Evolutionary conservation across 176 grass and related monocot genomes (phyloP), one percentile per base, ranked within the genome.

Genomic region (sorghum (Sorghum bicolor)): DNA sequence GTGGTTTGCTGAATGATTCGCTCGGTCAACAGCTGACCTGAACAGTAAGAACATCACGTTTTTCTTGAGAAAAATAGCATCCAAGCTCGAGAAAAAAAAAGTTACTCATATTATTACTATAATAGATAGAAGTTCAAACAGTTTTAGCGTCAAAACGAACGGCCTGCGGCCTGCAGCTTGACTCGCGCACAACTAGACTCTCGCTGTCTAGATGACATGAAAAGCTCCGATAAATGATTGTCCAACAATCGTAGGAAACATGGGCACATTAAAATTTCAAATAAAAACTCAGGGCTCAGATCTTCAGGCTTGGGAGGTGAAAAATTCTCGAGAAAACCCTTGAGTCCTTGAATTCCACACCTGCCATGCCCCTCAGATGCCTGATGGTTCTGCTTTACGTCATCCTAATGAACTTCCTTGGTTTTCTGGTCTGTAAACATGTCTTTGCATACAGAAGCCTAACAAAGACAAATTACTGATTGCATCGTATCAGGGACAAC

Each of bases 381-480:
- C 63, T 65, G 30, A 52, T 64, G 73, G 55, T 67, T 78, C 25
- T 8, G 48, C 38, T 40, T 71, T 43, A 45, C 5, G 5, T n/a
- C 45, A 28, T 86, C 55, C 78, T 82, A 71, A 72, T 5, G 32
- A 24, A 72, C 10, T n/a, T 20, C 17, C 29, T 72, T 45, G 22
- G 53, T 76, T 75, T 85, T 81, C 17, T 39, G 22, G 40, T 30
- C 16, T 48, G 14, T 80, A 62, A 84, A 68, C n/a, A 45, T 40
- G 30, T 8, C 20, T 60, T 55, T 58, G 78, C 34, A 66, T 44
- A 43, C 33, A 73, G 66, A 38, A 73, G 36, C 37, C 33, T 71
- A 20, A 66, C 22, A 28, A 72, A 37, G 16, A 65, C 34, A 89
- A 57, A 64, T 67, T 67, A 47, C 45, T 58, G 66, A 38, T 44